A percentile compares a stretch with the other conserved stretches of the same genome.
These are phyloP conservation scores for Trichoderma gamsii DNA, from an alignment of 495 filamentous ascomycete species.

Conservation along the genomic window DNA sequence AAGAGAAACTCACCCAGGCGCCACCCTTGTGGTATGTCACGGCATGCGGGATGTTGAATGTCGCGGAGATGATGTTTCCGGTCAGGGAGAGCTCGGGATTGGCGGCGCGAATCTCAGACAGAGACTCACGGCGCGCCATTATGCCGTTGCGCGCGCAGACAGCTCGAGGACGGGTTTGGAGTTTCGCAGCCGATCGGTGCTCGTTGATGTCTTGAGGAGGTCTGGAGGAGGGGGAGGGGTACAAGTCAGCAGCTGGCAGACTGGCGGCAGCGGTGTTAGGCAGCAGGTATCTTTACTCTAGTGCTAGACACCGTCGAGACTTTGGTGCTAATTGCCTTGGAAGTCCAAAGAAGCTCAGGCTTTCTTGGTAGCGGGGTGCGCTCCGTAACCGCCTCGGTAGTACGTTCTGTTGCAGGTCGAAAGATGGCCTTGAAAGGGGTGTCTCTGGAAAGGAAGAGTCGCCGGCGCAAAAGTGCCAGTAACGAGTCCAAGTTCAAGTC, in stretches of 20 bases:
- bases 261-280: background rate
- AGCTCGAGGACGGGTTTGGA: conserved; percentile 39
- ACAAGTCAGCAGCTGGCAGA: conserved; percentile 9
- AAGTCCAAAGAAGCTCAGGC: too few relatives aligned
- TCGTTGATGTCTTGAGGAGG: background rate
- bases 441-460: too few relatives aligned
- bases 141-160: conserved; percentile 29
- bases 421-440: too few relatives aligned
- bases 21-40: conserved; percentile 58
- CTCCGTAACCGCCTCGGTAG: too few relatives aligned
- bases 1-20: conserved; percentile 59
- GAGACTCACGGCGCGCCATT: conserved; percentile 39
- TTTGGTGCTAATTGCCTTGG: background rate
- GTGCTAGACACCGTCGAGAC: background rate
- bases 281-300: background rate
- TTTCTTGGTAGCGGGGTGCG: too few relatives aligned
- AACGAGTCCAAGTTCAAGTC: background rate
- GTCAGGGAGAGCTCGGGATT: conserved; percentile 66
- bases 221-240: conserved; percentile 9
- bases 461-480: too few relatives aligned
- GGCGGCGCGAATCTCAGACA: conserved; percentile 51
- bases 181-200: background rate
- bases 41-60: conserved; percentile 77
- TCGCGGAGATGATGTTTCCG: conserved; percentile 79
- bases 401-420: too few relatives aligned